Conservation (phyloP, 2,329 filamentous ascomycete genomes). For the Erysiphe pisi region DNA sequence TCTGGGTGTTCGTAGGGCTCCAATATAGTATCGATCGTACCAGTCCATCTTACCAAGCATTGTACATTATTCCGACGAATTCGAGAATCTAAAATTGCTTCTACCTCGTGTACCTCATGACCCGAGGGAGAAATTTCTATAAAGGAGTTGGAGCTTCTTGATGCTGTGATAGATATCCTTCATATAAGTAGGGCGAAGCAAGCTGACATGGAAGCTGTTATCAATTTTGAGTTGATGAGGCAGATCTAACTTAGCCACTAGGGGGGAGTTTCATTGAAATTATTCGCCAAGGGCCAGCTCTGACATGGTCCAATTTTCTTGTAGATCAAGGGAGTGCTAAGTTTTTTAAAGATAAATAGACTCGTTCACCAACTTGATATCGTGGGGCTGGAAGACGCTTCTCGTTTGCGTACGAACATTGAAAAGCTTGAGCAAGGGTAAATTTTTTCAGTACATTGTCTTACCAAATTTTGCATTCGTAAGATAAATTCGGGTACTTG, state of each 20-base stretch:
- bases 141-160: not conserved
- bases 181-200: not conserved
- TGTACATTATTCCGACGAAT: not conserved
- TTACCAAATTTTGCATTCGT: not conserved
- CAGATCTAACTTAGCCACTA: not conserved
- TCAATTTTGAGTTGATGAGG: slow-evolving; percentile 2
- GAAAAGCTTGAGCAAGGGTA: not conserved
- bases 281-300: not conserved
- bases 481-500: not conserved
- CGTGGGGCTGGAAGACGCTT: not conserved
- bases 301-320: not conserved
- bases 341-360: not conserved
- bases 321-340: not conserved
- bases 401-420: not conserved
- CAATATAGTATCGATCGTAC: not conserved
- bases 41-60: not conserved
- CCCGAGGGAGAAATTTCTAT: not conserved
- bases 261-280: not conserved
- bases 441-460: not conserved
- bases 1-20: too few species aligned
- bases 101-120: not conserved
- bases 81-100: not conserved
- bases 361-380: not conserved
- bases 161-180: not conserved
- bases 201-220: not conserved